These are phyloP conservation scores for Chionographis japonica DNA, from an alignment of 106 monocot genomes.

Conservation along the genomic window DNA sequence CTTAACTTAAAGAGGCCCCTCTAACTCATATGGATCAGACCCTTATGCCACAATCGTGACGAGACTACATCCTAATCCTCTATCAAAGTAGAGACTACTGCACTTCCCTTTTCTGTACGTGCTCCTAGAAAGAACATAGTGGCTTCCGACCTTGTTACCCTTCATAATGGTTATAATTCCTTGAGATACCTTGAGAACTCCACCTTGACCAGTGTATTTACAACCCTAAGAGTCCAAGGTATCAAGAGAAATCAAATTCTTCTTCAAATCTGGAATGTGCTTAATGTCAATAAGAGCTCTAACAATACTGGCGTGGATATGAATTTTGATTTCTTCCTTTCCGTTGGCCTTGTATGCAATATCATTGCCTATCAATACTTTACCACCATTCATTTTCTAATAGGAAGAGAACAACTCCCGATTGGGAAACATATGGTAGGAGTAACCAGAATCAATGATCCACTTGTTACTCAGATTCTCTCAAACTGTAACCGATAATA, in stretches of 20 bases:
- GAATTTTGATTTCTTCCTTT: neutral
- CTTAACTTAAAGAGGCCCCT: too few relatives aligned
- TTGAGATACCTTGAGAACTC: too few relatives aligned
- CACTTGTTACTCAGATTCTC: neutral
- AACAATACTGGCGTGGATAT: too few relatives aligned
- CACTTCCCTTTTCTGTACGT: neutral
- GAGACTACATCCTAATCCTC: neutral
- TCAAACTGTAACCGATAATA: too few relatives aligned
- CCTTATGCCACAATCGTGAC: slow-evolving; percentile 6
- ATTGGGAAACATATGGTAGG: neutral
- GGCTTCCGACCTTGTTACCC: too few relatives aligned
- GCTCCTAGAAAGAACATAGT: neutral
- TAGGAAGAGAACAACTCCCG: neutral
- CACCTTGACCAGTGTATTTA: too few relatives aligned
- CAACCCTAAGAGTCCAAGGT: neutral
- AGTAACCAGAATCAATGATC: slow-evolving; percentile 1
- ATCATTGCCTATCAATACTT: neutral
- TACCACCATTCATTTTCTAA: neutral
- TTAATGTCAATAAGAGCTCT: too few relatives aligned
- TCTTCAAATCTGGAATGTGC: too few relatives aligned
- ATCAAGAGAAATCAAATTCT: too few relatives aligned
- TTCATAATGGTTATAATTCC: neutral
- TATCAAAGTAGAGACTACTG: neutral
- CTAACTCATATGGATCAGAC: neutral
- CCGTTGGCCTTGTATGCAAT: neutral